These are phyloP conservation scores for Podila minutissima DNA, from an alignment of 192 early-diverging fungal genomes.

Conservation along the genomic window DNA sequence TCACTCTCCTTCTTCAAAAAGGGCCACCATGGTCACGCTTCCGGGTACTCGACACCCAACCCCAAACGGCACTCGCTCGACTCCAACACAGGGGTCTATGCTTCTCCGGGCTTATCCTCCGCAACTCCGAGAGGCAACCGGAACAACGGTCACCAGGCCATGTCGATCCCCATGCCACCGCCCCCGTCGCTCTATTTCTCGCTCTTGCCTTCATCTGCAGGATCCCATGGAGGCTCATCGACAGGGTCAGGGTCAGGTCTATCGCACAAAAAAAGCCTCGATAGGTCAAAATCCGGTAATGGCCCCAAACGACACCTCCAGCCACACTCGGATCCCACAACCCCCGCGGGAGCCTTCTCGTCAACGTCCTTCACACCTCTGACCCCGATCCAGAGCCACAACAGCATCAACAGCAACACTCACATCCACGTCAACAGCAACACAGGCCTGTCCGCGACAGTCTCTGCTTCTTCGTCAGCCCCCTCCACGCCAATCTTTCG, in stretches of 20 bases:
- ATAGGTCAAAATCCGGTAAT: constrained; percentile 6
- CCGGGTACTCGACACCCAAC: constrained; percentile 2
- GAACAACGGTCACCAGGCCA: constrained; percentile 39
- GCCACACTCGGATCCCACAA: constrained; percentile 16
- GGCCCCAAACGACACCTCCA: constrained; percentile 1
- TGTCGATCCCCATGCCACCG: constrained; percentile 44
- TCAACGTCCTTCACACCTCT: neutral
- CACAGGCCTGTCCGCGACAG: neutral
- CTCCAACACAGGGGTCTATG: constrained; percentile 8
- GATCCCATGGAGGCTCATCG: neutral
- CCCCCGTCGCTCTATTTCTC: constrained; percentile 30
- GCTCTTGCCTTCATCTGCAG: constrained; percentile 10
- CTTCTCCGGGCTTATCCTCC: constrained; percentile 2
- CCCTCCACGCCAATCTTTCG: neutral
- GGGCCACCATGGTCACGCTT: neutral
- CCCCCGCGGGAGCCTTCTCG: neutral
- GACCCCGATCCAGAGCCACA: neutral
- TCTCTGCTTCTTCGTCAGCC: constrained; percentile 18
- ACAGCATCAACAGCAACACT: neutral
- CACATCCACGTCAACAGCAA: neutral
- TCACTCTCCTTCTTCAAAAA: constrained; percentile 2
- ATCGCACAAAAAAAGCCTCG: constrained; percentile 8
- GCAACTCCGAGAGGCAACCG: constrained; percentile 41
- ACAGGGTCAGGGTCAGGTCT: constrained; percentile 9
- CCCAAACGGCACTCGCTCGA: constrained; percentile 25